phyloP scores from a whole-genome alignment of 192 early-diverging fungal species.

The Coemansia sp. region DNA sequence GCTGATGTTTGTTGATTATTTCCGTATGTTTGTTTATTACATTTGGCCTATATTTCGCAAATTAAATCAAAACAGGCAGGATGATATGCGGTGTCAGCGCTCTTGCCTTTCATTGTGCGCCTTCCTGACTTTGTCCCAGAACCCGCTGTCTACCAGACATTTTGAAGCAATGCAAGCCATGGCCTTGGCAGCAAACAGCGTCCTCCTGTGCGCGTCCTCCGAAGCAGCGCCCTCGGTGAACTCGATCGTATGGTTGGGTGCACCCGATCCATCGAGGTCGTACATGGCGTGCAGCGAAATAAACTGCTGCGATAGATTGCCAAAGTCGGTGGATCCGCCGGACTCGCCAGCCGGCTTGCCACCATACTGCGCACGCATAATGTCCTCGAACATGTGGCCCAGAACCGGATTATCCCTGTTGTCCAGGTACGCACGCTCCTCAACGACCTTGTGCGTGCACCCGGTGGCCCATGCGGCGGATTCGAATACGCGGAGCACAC shows the following conservation, averaged over 20 bases:
- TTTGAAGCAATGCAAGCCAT: conserved; percentile 52
- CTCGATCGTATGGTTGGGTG: conserved; percentile 63
- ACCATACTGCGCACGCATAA: conserved; percentile 39
- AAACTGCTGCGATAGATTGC: conserved; percentile 66
- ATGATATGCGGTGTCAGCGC: too few species aligned
- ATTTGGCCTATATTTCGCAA: too few species aligned
- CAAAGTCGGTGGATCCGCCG: conserved; percentile 71
- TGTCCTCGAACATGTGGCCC: conserved; percentile 45
- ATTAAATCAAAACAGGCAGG: too few species aligned
- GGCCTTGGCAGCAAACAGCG: conserved; percentile 58
- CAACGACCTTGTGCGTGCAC: conserved; percentile 58
- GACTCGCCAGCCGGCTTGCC: conserved; percentile 20
- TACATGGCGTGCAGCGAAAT: conserved; percentile 59
- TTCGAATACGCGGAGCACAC: conserved; percentile 59
- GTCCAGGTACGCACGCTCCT: conserved; percentile 59
- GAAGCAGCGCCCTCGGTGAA: conserved; percentile 64
- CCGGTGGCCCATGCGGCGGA: conserved; percentile 71
- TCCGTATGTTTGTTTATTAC: too few species aligned
- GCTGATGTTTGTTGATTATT: too few species aligned
- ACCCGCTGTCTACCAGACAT: conserved; percentile 49
- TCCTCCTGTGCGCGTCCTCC: conserved; percentile 57
- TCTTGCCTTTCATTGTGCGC: conserved; percentile 1
- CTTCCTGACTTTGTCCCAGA: conserved; percentile 47
- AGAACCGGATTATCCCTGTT: conserved; percentile 58
- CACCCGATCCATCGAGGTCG: conserved; percentile 55